phyloP scores from a whole-genome alignment of 345 rosid genomes.

The Litchi chinensis region DNA sequence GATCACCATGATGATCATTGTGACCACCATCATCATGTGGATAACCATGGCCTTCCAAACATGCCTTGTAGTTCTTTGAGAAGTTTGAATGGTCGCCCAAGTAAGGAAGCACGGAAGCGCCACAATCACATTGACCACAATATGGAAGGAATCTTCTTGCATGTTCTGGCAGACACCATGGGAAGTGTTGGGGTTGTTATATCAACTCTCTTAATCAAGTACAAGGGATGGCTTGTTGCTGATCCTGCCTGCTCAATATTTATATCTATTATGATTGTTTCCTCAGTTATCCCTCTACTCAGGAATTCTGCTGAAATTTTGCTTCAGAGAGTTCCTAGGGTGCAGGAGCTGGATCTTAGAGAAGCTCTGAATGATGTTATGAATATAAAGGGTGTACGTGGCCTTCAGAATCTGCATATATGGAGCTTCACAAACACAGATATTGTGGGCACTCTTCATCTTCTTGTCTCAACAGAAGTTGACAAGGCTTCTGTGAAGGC shows the following conservation, averaged over 20 bases:
- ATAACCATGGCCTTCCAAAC: slow-evolving; percentile 2
- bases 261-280: slow-evolving; percentile 74
- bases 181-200: slow-evolving; percentile 97
- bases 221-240: slow-evolving; percentile 98
- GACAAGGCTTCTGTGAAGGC: slow-evolving; percentile 60
- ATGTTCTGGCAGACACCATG: slow-evolving; percentile 92
- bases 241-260: slow-evolving; percentile 98
- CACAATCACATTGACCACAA: slow-evolving; percentile 89
- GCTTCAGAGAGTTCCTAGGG: slow-evolving; percentile 85
- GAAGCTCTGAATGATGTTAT: slow-evolving; percentile 54
- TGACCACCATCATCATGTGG: neutral
- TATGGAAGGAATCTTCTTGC: slow-evolving; percentile 98
- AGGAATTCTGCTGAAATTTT: slow-evolving; percentile 90
- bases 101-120: slow-evolving; percentile 25
- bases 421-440: slow-evolving; percentile 93
- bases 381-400: slow-evolving; percentile 58
- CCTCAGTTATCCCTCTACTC: slow-evolving; percentile 91
- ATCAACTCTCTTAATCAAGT: slow-evolving; percentile 90
- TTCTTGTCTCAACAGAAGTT: slow-evolving; percentile 64
- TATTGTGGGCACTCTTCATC: slow-evolving; percentile 77
- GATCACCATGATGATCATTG: neutral
- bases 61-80: neutral
- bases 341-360: slow-evolving; percentile 60
- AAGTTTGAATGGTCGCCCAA: slow-evolving; percentile 14
- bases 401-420: slow-evolving; percentile 72